A percentile compares a stretch with the other conserved stretches of the same genome.
Conservation (phyloP, 129 eudicot species). For the Helianthus tuberosus region DNA sequence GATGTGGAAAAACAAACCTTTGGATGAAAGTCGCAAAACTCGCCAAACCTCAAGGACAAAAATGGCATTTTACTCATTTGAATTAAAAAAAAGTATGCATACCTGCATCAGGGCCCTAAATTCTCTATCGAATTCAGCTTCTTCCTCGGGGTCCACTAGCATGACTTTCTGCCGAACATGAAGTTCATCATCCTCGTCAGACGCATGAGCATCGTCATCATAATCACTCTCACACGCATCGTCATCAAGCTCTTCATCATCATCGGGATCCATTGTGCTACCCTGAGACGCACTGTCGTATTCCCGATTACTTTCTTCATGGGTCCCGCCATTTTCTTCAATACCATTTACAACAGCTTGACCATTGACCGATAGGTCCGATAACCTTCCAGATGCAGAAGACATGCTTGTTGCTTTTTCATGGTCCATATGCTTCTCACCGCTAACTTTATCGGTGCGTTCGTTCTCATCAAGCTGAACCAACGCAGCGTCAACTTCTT, state of each 20-base stretch:
- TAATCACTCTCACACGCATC: slow-evolving; percentile 74
- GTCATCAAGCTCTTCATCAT: slow-evolving; percentile 73
- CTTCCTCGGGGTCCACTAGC: slow-evolving; percentile 82
- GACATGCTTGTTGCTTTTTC: slow-evolving; percentile 56
- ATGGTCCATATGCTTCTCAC: slow-evolving; percentile 57
- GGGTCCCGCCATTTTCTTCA: slow-evolving; percentile 77
- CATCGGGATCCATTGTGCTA: slow-evolving; percentile 66
- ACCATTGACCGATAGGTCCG: slow-evolving; percentile 48
- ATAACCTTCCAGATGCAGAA: slow-evolving; percentile 37
- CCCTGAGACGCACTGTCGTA: slow-evolving; percentile 81
- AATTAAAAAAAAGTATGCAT: not conserved
- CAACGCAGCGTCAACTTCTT: slow-evolving; percentile 76
- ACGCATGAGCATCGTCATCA: slow-evolving; percentile 63
- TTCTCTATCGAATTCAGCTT: slow-evolving; percentile 87
- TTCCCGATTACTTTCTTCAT: slow-evolving; percentile 59
- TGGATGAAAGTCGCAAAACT: too few species aligned
- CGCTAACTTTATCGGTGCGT: slow-evolving; percentile 58
- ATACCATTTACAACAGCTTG: slow-evolving; percentile 56
- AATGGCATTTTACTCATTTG: too few species aligned
- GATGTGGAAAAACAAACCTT: too few species aligned
- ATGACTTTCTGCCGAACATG: slow-evolving; percentile 83
- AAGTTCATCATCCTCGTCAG: slow-evolving; percentile 88
- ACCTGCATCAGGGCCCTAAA: slow-evolving; percentile 92
- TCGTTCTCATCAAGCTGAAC: slow-evolving; percentile 87
- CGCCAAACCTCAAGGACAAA: too few species aligned